Base-by-base conservation (phyloP, 331 rosid genomes). In the Spiraea crenata region DNA sequence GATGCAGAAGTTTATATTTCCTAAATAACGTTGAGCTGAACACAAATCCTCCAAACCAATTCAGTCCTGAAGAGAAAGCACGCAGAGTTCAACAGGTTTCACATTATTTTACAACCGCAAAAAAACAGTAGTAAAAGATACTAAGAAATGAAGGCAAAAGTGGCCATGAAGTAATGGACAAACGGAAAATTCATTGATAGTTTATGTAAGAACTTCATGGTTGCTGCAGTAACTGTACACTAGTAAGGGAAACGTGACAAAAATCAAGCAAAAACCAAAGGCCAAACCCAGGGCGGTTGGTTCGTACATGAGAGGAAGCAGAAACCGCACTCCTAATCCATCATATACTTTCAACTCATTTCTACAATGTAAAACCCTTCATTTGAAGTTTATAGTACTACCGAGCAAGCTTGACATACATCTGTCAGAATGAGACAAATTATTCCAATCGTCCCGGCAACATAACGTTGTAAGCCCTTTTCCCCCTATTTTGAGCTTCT, bases 361-460 rank as follows among this genome's bases (percentile, higher is more conserved):
- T 81, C 52, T 52, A 59, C 40, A 17, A 47, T 51, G 51, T 74
- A 19, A 68, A 71, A 15, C 58, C 71, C 61, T 59, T 57, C 74
- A 63, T 57, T 71, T 74, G 63, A 59, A 7, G 49, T 45, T 14
- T 59, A 14, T 42, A 25, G 65, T 76, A 63, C 67, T 70, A 47
- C 50, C 55, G 38, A 42, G 55, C 63, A 35, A 74, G 76, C n/a
- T 14, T 56, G 14, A 67, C 9, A 15, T 14, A 42, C 41, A 4
- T 46, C 39, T 4, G 46, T 35, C 50, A 2, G 42, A 65, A 35
- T 38, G 66, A 60, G 80, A 34, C 60, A 55, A 66, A 74, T 61
- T 70, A 62, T 86, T 74, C 63, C 72, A 70, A 67, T 48, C 65
- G 65, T 72, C 74, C 68, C 64, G 19, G 58, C 4, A 48, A 61